These are phyloP conservation scores for Suillus occidentalis DNA, from an alignment of 768 basidiomycete species.

Conservation along the genomic window DNA sequence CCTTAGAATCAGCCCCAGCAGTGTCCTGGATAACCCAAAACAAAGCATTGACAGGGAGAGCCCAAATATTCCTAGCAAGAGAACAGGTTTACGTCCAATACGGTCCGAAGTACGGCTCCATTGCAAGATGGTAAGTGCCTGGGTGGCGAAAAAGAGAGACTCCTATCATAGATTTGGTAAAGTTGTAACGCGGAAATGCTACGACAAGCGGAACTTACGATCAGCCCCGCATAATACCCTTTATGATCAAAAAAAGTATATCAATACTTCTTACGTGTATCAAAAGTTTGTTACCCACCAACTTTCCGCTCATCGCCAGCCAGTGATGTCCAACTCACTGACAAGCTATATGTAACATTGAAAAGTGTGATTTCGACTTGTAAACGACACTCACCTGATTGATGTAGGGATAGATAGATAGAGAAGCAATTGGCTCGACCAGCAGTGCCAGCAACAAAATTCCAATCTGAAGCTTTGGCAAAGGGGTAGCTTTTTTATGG, in stretches of 20 bases:
- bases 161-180: slow-evolving; percentile 31
- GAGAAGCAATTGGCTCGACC: slow-evolving; percentile 47
- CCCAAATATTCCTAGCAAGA: slow-evolving; percentile 41
- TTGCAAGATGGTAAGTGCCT: slow-evolving; percentile 46
- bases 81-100: slow-evolving; percentile 50
- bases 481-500: slow-evolving; percentile 35
- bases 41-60: slow-evolving; percentile 52
- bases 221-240: slow-evolving; percentile 51
- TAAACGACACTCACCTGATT: slow-evolving; percentile 36
- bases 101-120: slow-evolving; percentile 50
- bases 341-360: slow-evolving; percentile 31
- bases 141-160: slow-evolving; percentile 47
- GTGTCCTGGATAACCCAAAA: slow-evolving; percentile 65
- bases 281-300: slow-evolving; percentile 37
- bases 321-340: slow-evolving; percentile 24
- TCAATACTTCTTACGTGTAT: not conserved
- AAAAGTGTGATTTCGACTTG: too few relatives aligned
- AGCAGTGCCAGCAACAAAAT: slow-evolving; percentile 44
- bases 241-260: not conserved
- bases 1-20: slow-evolving; percentile 58
- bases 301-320: slow-evolving; percentile 26
- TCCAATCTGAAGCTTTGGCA: slow-evolving; percentile 45
- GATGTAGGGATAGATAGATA: slow-evolving; percentile 51
- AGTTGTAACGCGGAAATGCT: not conserved
- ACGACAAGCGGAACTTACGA: slow-evolving; percentile 35